These are phyloP conservation scores for Fistulifera pelliculosa DNA, from an alignment of 108 stramenopile genomes.

Conservation along the genomic window DNA sequence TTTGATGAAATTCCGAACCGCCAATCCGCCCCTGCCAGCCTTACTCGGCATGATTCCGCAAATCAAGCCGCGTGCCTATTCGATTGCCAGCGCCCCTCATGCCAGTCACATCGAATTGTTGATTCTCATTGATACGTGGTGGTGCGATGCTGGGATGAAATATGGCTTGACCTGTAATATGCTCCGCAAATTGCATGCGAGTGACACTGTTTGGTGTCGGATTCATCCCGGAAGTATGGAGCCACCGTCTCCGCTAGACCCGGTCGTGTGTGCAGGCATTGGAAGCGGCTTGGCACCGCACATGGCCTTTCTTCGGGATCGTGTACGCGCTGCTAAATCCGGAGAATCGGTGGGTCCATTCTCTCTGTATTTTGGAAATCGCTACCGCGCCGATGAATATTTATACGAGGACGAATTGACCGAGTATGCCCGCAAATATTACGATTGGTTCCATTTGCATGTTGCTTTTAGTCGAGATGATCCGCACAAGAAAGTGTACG, in stretches of 20 bases:
- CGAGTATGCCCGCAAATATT: conserved; percentile 26
- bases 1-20: conserved; percentile 33
- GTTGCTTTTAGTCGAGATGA: conserved; percentile 82
- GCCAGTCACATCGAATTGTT: conserved; percentile 36
- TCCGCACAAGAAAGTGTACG: conserved; percentile 70
- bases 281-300: conserved; percentile 88
- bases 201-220: conserved; percentile 42
- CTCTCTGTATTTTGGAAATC: conserved; percentile 86
- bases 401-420: conserved; percentile 77
- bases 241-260: conserved; percentile 34
- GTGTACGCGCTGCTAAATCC: conserved; percentile 35
- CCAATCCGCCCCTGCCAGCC: conserved; percentile 47
- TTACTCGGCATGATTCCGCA: conserved; percentile 55
- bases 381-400: conserved; percentile 61
- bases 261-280: conserved; percentile 78
- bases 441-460: conserved; percentile 56
- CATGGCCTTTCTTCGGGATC: conserved; percentile 80
- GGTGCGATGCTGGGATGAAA: conserved; percentile 41
- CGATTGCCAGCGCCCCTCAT: conserved; percentile 63
- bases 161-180: conserved; percentile 48
- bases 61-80: conserved; percentile 84
- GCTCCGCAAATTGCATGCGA: conserved; percentile 32
- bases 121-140: conserved; percentile 52
- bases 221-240: conserved; percentile 58
- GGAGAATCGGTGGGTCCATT: conserved; percentile 46